Conservation (phyloP, 148 eudicot genomes). For the Fallopia convolvulus region DNA sequence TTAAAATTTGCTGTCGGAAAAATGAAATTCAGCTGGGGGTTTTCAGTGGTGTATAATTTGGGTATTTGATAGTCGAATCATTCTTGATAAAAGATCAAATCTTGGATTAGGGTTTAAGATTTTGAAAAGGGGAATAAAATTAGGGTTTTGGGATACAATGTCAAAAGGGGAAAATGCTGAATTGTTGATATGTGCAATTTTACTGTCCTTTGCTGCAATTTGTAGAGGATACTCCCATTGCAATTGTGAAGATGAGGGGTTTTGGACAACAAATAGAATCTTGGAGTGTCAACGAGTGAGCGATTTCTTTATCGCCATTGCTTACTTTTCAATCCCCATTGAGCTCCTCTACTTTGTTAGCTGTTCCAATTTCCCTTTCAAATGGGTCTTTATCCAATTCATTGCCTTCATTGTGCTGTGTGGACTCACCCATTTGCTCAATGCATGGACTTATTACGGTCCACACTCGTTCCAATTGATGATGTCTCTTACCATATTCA, state of each 20-base stretch:
- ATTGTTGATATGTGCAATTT: constrained; percentile 22
- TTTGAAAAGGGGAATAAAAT: background rate
- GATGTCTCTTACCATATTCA: constrained; percentile 76
- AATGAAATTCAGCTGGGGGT: background rate
- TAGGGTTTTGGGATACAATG: background rate
- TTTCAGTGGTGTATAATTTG: background rate
- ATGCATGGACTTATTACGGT: constrained; percentile 72
- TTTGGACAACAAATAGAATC: constrained; percentile 28
- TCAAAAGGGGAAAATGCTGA: constrained; percentile 12
- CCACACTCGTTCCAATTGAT: constrained; percentile 67
- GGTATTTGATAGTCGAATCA: background rate
- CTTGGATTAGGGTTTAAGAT: background rate
- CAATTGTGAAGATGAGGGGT: constrained; percentile 47
- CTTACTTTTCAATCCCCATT: constrained; percentile 90
- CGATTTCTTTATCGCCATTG: constrained; percentile 58
- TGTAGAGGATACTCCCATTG: constrained; percentile 32
- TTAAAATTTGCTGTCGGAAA: background rate
- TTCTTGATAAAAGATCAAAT: background rate
- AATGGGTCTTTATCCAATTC: constrained; percentile 86
- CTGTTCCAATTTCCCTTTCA: constrained; percentile 80
- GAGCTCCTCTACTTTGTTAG: constrained; percentile 85
- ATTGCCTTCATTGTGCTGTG: constrained; percentile 86
- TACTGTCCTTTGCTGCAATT: constrained; percentile 19
- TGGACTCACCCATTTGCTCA: constrained; percentile 94
- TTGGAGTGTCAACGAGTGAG: constrained; percentile 43